Percentiles rank a stretch among this genome's conserved stretches.
These are phyloP conservation scores for Aspergillus kassunensis DNA, from an alignment of 495 filamentous ascomycete species.

Conservation along the genomic window DNA sequence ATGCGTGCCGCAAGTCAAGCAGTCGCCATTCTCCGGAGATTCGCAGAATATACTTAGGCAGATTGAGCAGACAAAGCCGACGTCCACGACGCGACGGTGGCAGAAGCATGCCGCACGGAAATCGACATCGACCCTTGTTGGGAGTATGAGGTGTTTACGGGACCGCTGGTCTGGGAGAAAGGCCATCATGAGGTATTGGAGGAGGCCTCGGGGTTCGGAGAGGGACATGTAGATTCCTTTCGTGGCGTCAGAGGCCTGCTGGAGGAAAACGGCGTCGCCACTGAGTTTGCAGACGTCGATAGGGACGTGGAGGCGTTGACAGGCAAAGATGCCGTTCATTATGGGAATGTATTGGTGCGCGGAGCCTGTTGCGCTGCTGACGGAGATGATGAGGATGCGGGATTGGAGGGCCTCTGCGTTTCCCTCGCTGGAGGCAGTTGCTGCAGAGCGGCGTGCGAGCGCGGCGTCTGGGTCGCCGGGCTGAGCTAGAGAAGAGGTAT, in stretches of 20 bases:
- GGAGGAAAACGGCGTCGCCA: conserved; percentile 85
- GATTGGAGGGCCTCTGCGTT: conserved; percentile 55
- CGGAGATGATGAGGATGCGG: conserved; percentile 83
- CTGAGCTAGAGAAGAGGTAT: conserved; percentile 19
- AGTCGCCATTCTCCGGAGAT: conserved; percentile 62
- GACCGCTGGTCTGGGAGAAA: conserved; percentile 74
- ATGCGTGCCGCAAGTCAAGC: conserved; percentile 86
- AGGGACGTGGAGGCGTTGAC: conserved; percentile 74
- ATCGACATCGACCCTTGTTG: conserved; percentile 83
- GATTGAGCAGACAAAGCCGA: conserved; percentile 92
- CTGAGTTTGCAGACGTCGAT: conserved; percentile 86
- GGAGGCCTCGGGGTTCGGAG: conserved; percentile 58
- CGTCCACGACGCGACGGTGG: conserved; percentile 83
- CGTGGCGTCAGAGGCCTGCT: conserved; percentile 91
- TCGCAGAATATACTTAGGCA: conserved; percentile 84
- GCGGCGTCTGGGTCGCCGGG: conserved; percentile 22
- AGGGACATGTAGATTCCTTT: conserved; percentile 80
- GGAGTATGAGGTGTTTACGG: conserved; percentile 62
- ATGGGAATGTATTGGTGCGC: conserved; percentile 93
- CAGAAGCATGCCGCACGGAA: conserved; percentile 98
- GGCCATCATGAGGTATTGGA: conserved; percentile 95
- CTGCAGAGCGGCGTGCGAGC: conserved; percentile 5
- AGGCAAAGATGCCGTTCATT: conserved; percentile 97
- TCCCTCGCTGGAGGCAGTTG: conserved; percentile 37
- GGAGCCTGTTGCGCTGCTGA: conserved; percentile 77